Conservation (phyloP, 495 filamentous ascomycete genomes). For the Talaromyces thailandensis region DNA sequence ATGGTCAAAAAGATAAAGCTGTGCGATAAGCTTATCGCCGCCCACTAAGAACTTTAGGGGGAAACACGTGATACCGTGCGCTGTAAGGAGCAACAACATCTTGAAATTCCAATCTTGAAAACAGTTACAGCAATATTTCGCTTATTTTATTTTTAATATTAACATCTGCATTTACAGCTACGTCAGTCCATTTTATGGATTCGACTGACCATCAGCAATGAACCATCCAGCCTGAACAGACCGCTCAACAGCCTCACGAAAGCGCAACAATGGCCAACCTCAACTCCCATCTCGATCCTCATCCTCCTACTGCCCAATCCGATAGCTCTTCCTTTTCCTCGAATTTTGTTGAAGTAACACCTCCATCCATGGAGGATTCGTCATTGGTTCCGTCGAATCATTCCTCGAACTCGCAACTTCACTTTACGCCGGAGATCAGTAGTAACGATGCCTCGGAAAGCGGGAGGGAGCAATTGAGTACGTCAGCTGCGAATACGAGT, state of each 20-base stretch:
- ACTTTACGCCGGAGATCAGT: not conserved
- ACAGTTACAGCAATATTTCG: not conserved
- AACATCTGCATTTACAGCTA: not conserved
- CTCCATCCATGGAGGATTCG: not conserved
- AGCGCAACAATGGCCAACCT: not conserved
- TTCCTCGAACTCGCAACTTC: not conserved
- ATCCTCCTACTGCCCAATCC: not conserved
- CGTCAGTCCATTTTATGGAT: not conserved
- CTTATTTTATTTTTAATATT: not conserved
- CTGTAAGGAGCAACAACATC: not conserved
- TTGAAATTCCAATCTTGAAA: not conserved
- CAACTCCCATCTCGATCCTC: not conserved
- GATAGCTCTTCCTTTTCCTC: slow-evolving; percentile 2
- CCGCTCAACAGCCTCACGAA: not conserved
- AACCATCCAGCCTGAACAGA: not conserved
- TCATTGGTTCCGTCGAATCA: not conserved
- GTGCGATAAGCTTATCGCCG: not conserved
- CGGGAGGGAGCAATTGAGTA: not conserved
- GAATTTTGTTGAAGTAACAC: not conserved
- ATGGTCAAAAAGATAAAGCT: not conserved
- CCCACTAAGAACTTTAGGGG: not conserved
- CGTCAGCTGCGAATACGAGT: not conserved
- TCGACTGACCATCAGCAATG: not conserved
- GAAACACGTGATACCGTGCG: not conserved
- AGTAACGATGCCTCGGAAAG: not conserved